Evolutionary conservation across 257 asterid species (phyloP).

Genomic region (Pogostemon cablin): DNA sequence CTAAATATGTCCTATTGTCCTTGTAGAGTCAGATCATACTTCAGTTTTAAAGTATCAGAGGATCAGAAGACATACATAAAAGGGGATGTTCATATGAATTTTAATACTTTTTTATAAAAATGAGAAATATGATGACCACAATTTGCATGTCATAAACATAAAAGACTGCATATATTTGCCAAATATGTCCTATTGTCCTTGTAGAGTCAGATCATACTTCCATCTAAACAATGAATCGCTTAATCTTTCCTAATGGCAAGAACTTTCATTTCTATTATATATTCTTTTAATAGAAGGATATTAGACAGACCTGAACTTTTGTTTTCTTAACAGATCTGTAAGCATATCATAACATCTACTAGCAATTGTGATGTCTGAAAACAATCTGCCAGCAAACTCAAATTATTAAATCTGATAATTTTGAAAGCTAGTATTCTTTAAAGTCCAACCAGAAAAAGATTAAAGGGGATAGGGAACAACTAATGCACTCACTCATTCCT

Average conservation of each 20-base stretch:
- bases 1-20: not conserved
- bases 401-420: not conserved
- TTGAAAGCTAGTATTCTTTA: conserved; percentile 1
- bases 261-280: not conserved
- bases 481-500: conserved; percentile 7
- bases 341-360: not conserved
- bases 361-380: not conserved
- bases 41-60: conserved; percentile 9
- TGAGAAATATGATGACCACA: not conserved
- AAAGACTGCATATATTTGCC: not conserved
- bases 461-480: not conserved
- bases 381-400: not conserved
- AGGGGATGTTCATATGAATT: conserved; percentile 4
- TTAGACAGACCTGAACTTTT: not conserved
- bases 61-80: conserved; percentile 11
- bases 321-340: not conserved
- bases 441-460: not conserved
- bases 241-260: not conserved
- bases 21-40: too few relatives aligned
- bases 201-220: too few relatives aligned
- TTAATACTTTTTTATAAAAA: not conserved
- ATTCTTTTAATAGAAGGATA: not conserved
- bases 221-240: not conserved
- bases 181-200: not conserved
- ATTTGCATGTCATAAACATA: conserved; percentile 13